phyloP scores from a whole-genome alignment of 2,329 filamentous ascomycete genomes.

The Lomentospora prolificans region DNA sequence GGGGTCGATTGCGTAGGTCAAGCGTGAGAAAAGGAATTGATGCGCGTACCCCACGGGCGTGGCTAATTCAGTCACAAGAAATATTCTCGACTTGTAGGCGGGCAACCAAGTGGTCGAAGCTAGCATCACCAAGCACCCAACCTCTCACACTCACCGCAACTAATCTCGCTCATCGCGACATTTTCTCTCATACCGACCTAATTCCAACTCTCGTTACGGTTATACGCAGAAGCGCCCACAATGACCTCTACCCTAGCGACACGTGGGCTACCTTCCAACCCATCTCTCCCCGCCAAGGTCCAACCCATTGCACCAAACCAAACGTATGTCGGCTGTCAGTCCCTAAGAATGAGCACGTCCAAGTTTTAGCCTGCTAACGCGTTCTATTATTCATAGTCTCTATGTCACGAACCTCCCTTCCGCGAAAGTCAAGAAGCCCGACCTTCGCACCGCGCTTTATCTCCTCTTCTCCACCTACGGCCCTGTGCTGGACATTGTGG shows the following conservation, averaged over 20 bases:
- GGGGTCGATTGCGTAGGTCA: conserved; percentile 12
- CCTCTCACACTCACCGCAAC: too few relatives aligned
- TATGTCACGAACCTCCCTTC: conserved; percentile 82
- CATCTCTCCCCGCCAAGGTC: conserved; percentile 38
- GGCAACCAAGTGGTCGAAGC: conserved; percentile 2
- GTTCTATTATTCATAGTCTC: conserved; percentile 44
- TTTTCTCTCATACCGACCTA: too few relatives aligned
- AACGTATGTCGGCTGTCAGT: conserved; percentile 44
- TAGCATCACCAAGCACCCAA: background rate
- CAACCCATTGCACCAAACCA: conserved; percentile 59
- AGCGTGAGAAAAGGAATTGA: conserved; percentile 9
- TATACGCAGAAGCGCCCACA: too few relatives aligned
- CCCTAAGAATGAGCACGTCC: conserved; percentile 1
- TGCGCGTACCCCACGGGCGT: conserved; percentile 7
- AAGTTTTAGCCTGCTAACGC: conserved; percentile 2
- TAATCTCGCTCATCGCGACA: too few relatives aligned
- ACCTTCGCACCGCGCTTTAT: conserved; percentile 80
- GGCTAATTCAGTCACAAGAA: conserved; percentile 1
- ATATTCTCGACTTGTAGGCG: too few relatives aligned
- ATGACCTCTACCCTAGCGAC: conserved; percentile 19
- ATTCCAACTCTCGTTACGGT: too few relatives aligned
- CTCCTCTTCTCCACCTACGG: conserved; percentile 92
- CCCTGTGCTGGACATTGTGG: conserved; percentile 82
- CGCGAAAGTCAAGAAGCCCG: conserved; percentile 80
- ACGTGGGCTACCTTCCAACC: conserved; percentile 29